Base-by-base conservation (phyloP, 441 rosid genomes). In the Adansonia grandidieri region DNA sequence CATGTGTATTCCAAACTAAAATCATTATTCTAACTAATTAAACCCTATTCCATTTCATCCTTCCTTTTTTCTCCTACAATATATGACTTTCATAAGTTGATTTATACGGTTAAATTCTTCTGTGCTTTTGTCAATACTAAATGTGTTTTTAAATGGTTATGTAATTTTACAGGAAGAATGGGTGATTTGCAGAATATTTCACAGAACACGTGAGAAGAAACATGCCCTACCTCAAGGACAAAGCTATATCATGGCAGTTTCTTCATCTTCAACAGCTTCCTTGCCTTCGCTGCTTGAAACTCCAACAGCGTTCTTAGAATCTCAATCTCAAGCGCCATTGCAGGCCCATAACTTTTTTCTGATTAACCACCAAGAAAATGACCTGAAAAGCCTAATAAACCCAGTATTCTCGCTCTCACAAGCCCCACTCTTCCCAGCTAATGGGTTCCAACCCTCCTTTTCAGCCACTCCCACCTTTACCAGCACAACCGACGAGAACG, bases 181-280 rank as follows among this genome's bases (percentile, higher is more conserved):
- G 98, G 97, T 94, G 84, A 92, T 94, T 19, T 96, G 98, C 83
- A 87, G 99, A 82, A 95, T 94, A 73, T 91, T 89, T 81, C 89
- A 92, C 81, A 96, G 94, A 81, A 81, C 82, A 22, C 89, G 85
- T 73, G 98, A 91, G 68, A 89, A 90, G 83, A 92, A 81, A 56
- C 81, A 71, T 80, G 80, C 51, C 9, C n/a, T 80, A 67, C 48
- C 79, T 77, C 83, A 82, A 71, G 90, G 80, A 69, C 91, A 87
- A 78, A 75, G 83, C 64, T 64, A 56, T 56, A 28, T 79, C 17
- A 10, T 77, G 44, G 86, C 83, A 69, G 80, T 84, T 28, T 78
- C 80, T 77, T 62, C 71, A 48, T 78, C 84, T 11, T 50, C 82
- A n/a, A 37, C 82, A 4, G 72, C 50, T 50, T 81, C 84, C 6